Percentiles rank a stretch among this genome's conserved stretches.
Conservation (phyloP, 176 grass and related monocot species). For the Zea luxurians region DNA sequence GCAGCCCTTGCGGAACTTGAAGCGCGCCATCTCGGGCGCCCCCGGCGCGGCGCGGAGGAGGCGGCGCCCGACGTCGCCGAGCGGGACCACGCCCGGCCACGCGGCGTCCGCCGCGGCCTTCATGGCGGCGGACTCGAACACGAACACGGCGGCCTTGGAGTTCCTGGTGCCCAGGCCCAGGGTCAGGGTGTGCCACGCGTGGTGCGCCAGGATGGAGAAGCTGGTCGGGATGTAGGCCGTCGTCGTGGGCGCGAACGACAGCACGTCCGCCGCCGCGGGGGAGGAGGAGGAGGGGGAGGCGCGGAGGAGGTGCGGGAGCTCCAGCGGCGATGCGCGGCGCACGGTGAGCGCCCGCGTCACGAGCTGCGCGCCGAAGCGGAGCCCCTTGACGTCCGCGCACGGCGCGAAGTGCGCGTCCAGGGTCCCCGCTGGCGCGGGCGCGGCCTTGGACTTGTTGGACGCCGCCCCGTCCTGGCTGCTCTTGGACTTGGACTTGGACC, state of each 20-base stretch:
- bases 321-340: constrained; percentile 69
- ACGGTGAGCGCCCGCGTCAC: constrained; percentile 88
- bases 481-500: constrained; percentile 22
- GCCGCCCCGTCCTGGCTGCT: constrained; percentile 4
- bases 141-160: constrained; percentile 85
- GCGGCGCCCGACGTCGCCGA: constrained; percentile 76
- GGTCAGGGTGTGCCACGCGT: constrained; percentile 93
- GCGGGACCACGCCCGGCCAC: constrained; percentile 72
- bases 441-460: constrained; percentile 37
- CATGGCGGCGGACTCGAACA: constrained; percentile 84
- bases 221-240: constrained; percentile 84
- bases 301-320: constrained; percentile 87
- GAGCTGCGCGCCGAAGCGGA: constrained; percentile 85
- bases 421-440: not conserved
- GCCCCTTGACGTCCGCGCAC: constrained; percentile 70
- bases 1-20: constrained; percentile 97
- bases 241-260: constrained; percentile 78
- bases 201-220: constrained; percentile 94
- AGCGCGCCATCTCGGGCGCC: constrained; percentile 74
- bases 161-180: constrained; percentile 88
- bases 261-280: constrained; percentile 5
- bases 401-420: constrained; percentile 76
- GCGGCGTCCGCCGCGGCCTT: constrained; percentile 64
- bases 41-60: constrained; percentile 62
- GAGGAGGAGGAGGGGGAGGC: constrained; percentile 10